Conservation (phyloP, 2,329 filamentous ascomycete genomes). For the Bipolaris zeicola region DNA sequence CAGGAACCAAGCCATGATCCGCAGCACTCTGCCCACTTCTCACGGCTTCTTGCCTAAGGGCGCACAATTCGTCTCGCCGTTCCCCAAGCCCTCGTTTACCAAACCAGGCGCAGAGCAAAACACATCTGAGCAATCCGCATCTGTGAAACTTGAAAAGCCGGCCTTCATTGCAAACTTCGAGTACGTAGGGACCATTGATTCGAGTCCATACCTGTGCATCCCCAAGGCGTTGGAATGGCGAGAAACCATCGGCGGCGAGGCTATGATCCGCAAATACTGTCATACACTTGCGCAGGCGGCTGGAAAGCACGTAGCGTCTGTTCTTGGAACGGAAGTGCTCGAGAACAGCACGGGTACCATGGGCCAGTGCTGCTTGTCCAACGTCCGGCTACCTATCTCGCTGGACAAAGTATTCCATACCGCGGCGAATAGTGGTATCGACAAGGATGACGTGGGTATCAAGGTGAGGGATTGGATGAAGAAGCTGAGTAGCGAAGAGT, state of each 20-base stretch:
- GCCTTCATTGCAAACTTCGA: constrained; percentile 74
- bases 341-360: constrained; percentile 68
- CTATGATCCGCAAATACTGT: constrained; percentile 68
- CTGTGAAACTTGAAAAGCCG: constrained; percentile 53
- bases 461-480: constrained; percentile 51
- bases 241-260: constrained; percentile 73
- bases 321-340: constrained; percentile 72
- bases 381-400: constrained; percentile 72
- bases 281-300: constrained; percentile 67
- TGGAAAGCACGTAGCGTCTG: constrained; percentile 63
- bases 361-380: constrained; percentile 71
- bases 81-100: constrained; percentile 32
- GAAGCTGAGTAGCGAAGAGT: constrained; percentile 56
- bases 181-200: constrained; percentile 77
- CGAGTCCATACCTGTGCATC: constrained; percentile 72
- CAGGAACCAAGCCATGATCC: constrained; percentile 76
- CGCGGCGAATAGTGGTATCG: constrained; percentile 24
- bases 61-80: constrained; percentile 45
- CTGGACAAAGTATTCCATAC: constrained; percentile 38
- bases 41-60: constrained; percentile 70
- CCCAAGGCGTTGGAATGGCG: constrained; percentile 75
- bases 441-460: constrained; percentile 25
- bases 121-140: constrained; percentile 2
- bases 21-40: constrained; percentile 77
- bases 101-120: constrained; percentile 4